Base-by-base conservation (phyloP, 768 basidiomycete species). In the Aureoboletus auriporus region DNA sequence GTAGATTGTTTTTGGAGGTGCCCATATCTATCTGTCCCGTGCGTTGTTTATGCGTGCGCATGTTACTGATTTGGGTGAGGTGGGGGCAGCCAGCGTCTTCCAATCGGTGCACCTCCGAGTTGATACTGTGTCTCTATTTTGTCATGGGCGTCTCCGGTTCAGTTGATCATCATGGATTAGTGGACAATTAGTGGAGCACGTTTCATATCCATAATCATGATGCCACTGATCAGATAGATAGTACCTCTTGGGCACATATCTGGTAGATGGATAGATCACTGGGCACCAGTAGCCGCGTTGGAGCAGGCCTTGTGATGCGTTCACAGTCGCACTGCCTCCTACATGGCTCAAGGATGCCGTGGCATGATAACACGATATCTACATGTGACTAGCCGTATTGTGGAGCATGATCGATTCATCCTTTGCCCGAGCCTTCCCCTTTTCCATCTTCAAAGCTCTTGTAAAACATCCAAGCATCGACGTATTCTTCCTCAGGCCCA, bases 381-480 rank as follows among this genome's bases (percentile, higher is more conserved):
- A 33, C 33, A 5, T 11, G 33, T 33, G 12, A 10, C 33, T 14
- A 11, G 14, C 31, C 31, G 42, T 30, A 23, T 11, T 43, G 34
- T 20, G 42, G 33, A 35, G 33, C 44, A 30, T 35, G 17, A 14
- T 35, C 34, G 20, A 23, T 23, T 23, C 20, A 23, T 23, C 20
- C 20, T 23, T 23, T 11, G 30, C 8, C 29, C 17, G 6, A 26
- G 11, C 10, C 39, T 27, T 47, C 29, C 27, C 27, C 14, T 29
- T 58, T 31, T 13, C 54, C 48, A 4, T 75, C 72, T 5, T 72
- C 71, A 61, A 92, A 93, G 52, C 76, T 80, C 71, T 86, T 91
- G 71, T 89, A 91, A 59, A 89, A 77, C 13, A 96, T 79, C 69
- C 83, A 82, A 1, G 93, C 91, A 62, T 96, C 93, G 8, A 93